phyloP scores from a whole-genome alignment of 1,284 basidiomycete species.

The Irpex lacteus region DNA sequence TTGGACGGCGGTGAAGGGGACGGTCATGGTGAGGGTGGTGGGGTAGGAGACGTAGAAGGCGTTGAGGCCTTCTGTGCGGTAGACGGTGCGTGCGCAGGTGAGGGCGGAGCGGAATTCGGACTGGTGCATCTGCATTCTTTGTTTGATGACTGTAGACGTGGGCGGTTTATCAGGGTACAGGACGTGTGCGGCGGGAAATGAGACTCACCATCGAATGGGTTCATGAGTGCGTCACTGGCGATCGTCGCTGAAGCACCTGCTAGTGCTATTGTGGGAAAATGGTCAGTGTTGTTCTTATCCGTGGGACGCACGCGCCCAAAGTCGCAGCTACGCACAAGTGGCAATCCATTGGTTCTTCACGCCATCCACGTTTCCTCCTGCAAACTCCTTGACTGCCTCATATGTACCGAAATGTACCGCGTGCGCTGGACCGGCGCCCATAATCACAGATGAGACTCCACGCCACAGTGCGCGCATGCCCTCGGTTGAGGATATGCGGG shows the following conservation, averaged over 20 bases:
- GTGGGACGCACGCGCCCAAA: too few species aligned
- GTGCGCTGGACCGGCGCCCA: constrained; percentile 97
- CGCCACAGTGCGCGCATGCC: constrained; percentile 92
- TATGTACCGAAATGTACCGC: constrained; percentile 98
- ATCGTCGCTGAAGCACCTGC: constrained; percentile 96
- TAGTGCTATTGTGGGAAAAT: constrained; percentile 51
- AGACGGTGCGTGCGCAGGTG: constrained; percentile 82
- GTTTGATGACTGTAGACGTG: constrained; percentile 82
- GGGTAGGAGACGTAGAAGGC: constrained; percentile 99
- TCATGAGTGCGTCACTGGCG: constrained; percentile 97
- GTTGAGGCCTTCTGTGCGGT: constrained; percentile 79
- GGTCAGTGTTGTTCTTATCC: background rate
- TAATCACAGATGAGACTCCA: constrained; percentile 95
- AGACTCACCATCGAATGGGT: constrained; percentile 93
- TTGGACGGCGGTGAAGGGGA: constrained; percentile 98
- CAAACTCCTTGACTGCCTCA: constrained; percentile 92
- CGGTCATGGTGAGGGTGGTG: constrained; percentile 94
- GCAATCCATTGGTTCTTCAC: constrained; percentile 71
- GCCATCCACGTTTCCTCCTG: constrained; percentile 81
- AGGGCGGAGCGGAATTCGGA: constrained; percentile 86
- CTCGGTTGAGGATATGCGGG: constrained; percentile 90
- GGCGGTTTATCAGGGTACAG: constrained; percentile 10
- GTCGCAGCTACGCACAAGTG: constrained; percentile 56
- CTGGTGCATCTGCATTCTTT: constrained; percentile 97
- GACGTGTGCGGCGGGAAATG: background rate